Base-by-base conservation (phyloP, 257 asterid genomes). In the Ilex asprella region DNA sequence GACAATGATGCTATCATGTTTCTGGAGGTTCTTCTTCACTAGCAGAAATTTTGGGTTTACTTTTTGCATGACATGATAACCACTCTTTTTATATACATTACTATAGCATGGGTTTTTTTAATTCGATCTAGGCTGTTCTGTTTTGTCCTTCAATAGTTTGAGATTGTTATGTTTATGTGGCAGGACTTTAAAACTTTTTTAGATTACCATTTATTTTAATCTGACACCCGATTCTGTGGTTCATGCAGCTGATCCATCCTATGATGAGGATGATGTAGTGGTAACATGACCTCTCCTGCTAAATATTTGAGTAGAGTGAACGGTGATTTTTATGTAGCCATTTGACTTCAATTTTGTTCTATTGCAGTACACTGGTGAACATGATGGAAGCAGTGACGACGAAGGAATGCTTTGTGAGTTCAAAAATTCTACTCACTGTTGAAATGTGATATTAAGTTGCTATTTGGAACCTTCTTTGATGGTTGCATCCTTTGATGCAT, bases 371-470 rank as follows among this genome's bases (percentile, higher is more conserved):
- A 61, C 78, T 30, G 88, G 80, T 44, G 87, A 73, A 73, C 75
- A 82, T 61, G 95, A 82, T 63, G 91, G 74, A 61, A 84, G 82
- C 82, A 86, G 94, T 15, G 94, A 82, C 46, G 94, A 86, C 15
- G 97, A 85, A 67, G 95, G 97, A 68, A 82, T 89, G 97, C 97
- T 89, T 60, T 89, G 95, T 89, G 64, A 86, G 95, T 89, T 41
- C 63, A 35, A 35, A 35, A 35, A 35, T 35, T 35, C 8, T 35
- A 35, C 8, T 35, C 5, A 35, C 41, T 35, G 5, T 35, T 8
- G 41, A 8, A 35, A 35, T 35, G 41, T 8, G 7, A 35, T 35
- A 35, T 35, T 35, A 35, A 35, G 41, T 35, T 35, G 41, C 8
- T 4, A 1, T 35, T 3, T 35, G 41, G 8, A 35, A 35, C 5